Evolutionary conservation across 371 early-diverging fungal genomes (phyloP).

Genomic region (Mucor lusitanicus): DNA sequence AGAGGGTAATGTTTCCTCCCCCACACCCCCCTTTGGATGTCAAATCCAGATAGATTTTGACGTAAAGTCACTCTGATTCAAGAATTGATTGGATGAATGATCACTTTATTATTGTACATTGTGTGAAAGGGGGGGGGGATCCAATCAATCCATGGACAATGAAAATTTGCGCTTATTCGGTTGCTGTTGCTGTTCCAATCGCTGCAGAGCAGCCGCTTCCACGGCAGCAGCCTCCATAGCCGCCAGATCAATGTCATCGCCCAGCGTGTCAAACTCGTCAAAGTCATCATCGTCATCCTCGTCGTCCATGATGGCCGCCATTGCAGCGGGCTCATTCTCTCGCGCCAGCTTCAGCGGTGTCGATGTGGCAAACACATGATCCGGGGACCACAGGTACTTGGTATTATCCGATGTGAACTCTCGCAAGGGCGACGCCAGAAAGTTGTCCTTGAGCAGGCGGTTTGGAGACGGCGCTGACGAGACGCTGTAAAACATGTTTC

Average conservation of each 20-base stretch:
- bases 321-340: not conserved
- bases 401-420: not conserved
- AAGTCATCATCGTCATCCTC: not conserved
- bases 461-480: conserved; percentile 22
- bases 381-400: conserved; percentile 19
- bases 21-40: not conserved
- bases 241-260: not conserved
- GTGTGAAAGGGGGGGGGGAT: not conserved
- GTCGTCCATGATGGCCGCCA: not conserved
- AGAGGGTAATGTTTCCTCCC: not conserved
- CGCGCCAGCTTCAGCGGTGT: conserved; percentile 12
- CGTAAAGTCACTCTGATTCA: not conserved
- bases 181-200: not conserved
- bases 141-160: not conserved
- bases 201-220: not conserved
- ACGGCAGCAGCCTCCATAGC: conserved; percentile 2
- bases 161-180: not conserved
- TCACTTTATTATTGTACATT: not conserved
- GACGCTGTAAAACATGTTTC: conserved; percentile 16
- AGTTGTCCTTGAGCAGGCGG: not conserved
- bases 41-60: not conserved
- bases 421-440: conserved; percentile 12
- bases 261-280: conserved; percentile 18
- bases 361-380: conserved; percentile 18
- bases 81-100: not conserved